Percentiles rank a stretch among this genome's conserved stretches.
These are phyloP conservation scores for Bolboschoenoplectus hybrid DNA, from an alignment of 202 grass and related monocot genomes.

Conservation along the genomic window DNA sequence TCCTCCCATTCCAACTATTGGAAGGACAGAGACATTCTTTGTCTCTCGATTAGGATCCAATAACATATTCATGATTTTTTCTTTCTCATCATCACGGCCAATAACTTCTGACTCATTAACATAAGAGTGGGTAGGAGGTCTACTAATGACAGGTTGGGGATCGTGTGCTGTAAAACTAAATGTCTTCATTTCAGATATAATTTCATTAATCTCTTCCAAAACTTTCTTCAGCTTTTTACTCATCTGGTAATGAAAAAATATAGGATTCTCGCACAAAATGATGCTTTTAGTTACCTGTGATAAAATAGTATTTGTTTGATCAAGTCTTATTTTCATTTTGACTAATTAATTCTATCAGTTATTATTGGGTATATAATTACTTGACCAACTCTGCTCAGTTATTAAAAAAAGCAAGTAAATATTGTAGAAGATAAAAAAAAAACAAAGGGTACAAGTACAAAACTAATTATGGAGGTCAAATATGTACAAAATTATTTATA, in stretches of 20 bases:
- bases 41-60: background rate
- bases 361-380: too few species aligned
- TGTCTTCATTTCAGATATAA: constrained; percentile 18
- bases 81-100: background rate
- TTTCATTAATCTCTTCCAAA: background rate
- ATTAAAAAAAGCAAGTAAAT: too few species aligned
- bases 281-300: background rate
- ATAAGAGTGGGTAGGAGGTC: background rate
- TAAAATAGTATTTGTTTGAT: background rate
- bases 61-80: background rate
- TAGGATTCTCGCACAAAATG: constrained; percentile 2
- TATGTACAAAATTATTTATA: too few species aligned
- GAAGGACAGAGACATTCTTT: background rate
- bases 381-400: too few species aligned
- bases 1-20: constrained; percentile 21
- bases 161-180: background rate
- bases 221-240: constrained; percentile 14
- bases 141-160: background rate
- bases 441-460: too few species aligned
- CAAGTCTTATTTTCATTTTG: too few species aligned
- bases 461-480: too few species aligned
- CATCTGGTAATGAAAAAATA: background rate
- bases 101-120: background rate
- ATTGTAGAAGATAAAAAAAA: too few species aligned
- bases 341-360: too few species aligned